Conservation (phyloP, 495 filamentous ascomycete genomes). For the Aspergillus avenaceus region DNA sequence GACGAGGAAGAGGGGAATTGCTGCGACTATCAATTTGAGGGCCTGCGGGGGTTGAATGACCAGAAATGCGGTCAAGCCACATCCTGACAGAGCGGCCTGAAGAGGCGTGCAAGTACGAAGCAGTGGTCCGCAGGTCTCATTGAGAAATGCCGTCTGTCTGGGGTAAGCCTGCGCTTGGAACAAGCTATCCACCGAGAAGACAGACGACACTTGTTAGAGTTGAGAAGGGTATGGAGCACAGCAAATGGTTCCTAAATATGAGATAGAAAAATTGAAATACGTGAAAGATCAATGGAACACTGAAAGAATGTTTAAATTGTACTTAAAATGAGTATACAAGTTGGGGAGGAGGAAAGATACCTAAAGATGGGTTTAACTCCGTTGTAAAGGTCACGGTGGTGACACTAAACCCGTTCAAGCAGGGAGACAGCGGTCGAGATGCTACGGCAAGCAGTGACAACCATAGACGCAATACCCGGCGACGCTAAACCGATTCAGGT, state of each 20-base stretch:
- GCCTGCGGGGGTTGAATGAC: conserved; percentile 60
- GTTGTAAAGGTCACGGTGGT: no score
- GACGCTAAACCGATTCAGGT: conserved; percentile 27
- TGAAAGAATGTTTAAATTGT: no score
- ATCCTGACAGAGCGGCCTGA: conserved; percentile 40
- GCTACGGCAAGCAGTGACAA: background rate
- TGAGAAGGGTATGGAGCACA: no score
- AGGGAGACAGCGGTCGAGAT: no score
- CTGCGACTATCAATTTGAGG: conserved; percentile 60
- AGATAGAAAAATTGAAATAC: no score
- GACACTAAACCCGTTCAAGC: no score
- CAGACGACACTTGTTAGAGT: no score
- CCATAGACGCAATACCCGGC: conserved; percentile 7
- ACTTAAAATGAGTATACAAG: no score
- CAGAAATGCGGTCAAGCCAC: conserved; percentile 86
- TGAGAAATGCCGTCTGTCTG: background rate
- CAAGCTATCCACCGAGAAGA: background rate
- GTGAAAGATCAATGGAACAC: no score
- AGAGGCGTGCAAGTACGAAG: conserved; percentile 11
- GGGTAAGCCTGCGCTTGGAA: background rate
- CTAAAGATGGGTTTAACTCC: no score
- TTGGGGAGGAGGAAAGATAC: no score
- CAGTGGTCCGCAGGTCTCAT: background rate
- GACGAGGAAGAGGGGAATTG: conserved; percentile 65
- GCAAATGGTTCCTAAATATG: no score